phyloP scores from a whole-genome alignment of 2,329 filamentous ascomycete genomes.

The Stachybotrys elegans region DNA sequence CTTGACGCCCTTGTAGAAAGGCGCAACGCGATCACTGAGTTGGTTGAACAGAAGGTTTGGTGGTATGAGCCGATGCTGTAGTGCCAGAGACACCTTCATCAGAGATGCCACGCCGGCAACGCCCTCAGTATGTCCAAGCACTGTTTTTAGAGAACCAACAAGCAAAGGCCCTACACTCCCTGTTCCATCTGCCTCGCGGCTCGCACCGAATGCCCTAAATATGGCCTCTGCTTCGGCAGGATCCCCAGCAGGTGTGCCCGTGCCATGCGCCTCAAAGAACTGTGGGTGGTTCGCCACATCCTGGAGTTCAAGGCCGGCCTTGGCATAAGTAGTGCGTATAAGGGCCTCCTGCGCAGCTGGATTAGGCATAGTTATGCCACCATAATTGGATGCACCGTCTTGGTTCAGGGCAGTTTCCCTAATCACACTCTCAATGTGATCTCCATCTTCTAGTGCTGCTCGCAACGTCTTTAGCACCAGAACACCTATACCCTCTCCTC shows the following conservation, averaged over 20 bases:
- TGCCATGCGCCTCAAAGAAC: conserved; percentile 37
- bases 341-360: conserved; percentile 31
- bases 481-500: conserved; percentile 38
- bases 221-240: conserved; percentile 45
- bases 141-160: conserved; percentile 40
- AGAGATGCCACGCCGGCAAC: conserved; percentile 41
- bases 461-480: conserved; percentile 34
- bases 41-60: conserved; percentile 43
- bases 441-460: conserved; percentile 34
- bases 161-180: conserved; percentile 7
- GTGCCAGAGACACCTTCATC: conserved; percentile 41
- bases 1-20: conserved; percentile 11
- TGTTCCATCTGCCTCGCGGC: neutral
- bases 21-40: conserved; percentile 32
- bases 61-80: conserved; percentile 39
- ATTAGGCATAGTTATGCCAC: conserved; percentile 30
- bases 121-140: conserved; percentile 43
- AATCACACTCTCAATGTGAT: conserved; percentile 25
- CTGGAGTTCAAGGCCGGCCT: conserved; percentile 27
- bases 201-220: conserved; percentile 29
- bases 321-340: conserved; percentile 30
- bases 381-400: conserved; percentile 35
- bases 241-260: conserved; percentile 32
- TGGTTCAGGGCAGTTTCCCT: conserved; percentile 28
- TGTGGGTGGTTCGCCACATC: conserved; percentile 25